A percentile compares a stretch with the other conserved stretches of the same genome.
These are phyloP conservation scores for Solanum hybrid DNA, from an alignment of 305 asterid species.

Conservation along the genomic window DNA sequence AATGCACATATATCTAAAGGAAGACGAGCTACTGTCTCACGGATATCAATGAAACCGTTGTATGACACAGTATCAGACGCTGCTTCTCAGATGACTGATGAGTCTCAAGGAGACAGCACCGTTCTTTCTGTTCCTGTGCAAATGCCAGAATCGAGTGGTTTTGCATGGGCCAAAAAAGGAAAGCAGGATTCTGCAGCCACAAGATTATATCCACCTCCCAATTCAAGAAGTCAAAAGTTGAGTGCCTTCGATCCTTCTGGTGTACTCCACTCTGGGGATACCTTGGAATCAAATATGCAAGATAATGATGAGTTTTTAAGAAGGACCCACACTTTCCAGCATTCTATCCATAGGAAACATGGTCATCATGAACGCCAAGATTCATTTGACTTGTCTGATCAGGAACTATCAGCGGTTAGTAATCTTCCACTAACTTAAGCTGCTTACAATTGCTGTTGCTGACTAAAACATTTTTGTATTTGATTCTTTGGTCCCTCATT, in stretches of 20 bases:
- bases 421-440: neutral
- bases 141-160: slow-evolving; percentile 33
- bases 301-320: slow-evolving; percentile 21
- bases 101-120: slow-evolving; percentile 36
- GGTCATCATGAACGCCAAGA: slow-evolving; percentile 20
- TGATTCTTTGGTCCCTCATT: neutral
- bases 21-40: slow-evolving; percentile 32
- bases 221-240: slow-evolving; percentile 27
- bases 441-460: neutral
- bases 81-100: slow-evolving; percentile 46
- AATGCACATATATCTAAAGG: slow-evolving; percentile 23
- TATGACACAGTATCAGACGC: slow-evolving; percentile 59
- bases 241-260: slow-evolving; percentile 18
- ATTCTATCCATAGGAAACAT: slow-evolving; percentile 16
- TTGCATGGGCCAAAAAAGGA: slow-evolving; percentile 42
- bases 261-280: slow-evolving; percentile 5
- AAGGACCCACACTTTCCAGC: slow-evolving; percentile 7
- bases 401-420: slow-evolving; percentile 30
- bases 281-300: slow-evolving; percentile 23
- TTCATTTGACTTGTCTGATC: slow-evolving; percentile 44
- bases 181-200: slow-evolving; percentile 37
- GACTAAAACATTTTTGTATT: neutral
- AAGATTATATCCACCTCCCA: slow-evolving; percentile 25
- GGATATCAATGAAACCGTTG: slow-evolving; percentile 32
- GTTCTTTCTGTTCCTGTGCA: slow-evolving; percentile 43